Evolutionary conservation across 306 rosid genomes (phyloP), one percentile per base, ranked within the genome.

Genomic region (Dalbergia cochinchinensis): DNA sequence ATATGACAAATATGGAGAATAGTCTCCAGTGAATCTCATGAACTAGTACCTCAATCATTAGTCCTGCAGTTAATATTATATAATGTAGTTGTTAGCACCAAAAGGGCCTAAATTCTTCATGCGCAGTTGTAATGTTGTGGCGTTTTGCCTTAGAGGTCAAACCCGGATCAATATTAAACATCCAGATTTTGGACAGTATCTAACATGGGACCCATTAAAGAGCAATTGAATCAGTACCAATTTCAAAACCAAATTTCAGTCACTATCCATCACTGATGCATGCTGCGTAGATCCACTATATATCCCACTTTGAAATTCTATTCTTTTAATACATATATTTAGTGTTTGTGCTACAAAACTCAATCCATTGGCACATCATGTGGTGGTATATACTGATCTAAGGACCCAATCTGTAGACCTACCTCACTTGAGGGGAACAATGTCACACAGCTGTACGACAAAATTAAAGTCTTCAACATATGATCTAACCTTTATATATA

Each of bases 71-170:
- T 59, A 18, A 70, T 77, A 55, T 51, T 57, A 59, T 57, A 59
- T 64, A 67, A 65, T 80, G 78, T 50, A 82, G 85, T 80, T 76
- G 77, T 78, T 86, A 71, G 65, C 72, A 50, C 65, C 35, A 67
- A 53, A 82, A 11, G 54, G 77, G 78, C 80, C 31, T 50, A 58
- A 64, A 20, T 74, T 78, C 71, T 65, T 78, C 77, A 77, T 85
- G 82, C 73, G 59, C 68, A 71, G 77, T 72, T 82, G 73, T 78
- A 66, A 53, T n/a, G 8, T 65, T 45, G 76, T 66, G 80, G 66
- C 84, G 63, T 87, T 37, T 69, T 65, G 26, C 80, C 20, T 53
- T 45, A 19, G 3, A 72, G 70, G 91, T 90, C 92, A 89, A 85
- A 82, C 76, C 75, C 71, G 14, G 61, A 67, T 58, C 73, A 79